A percentile compares a stretch with the other conserved stretches of the same genome.
phyloP scores from a whole-genome alignment of 1,284 basidiomycete genomes.

The Sphagnurus paluster region DNA sequence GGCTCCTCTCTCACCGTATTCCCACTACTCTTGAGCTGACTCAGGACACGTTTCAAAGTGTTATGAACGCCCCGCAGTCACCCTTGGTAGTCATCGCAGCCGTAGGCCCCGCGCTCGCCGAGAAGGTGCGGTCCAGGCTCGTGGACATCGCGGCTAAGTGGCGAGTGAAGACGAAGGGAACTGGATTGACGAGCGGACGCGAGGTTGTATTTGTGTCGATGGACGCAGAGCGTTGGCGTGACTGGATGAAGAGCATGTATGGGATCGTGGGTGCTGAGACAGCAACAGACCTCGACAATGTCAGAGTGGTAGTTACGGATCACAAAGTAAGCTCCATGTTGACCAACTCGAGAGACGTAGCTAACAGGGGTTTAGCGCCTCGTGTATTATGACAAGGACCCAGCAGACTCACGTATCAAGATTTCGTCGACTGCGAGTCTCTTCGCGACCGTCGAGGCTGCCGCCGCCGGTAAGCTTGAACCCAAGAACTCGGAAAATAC shows the following conservation, averaged over 20 bases:
- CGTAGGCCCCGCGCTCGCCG: slow-evolving; percentile 37
- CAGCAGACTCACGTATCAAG: slow-evolving; percentile 49
- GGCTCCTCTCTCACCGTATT: slow-evolving; percentile 68
- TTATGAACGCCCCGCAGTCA: slow-evolving; percentile 76
- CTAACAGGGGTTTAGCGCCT: slow-evolving; percentile 48
- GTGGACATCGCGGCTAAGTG: slow-evolving; percentile 62
- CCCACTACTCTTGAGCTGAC: slow-evolving; percentile 73
- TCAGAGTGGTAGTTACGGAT: slow-evolving; percentile 74
- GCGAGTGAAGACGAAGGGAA: slow-evolving; percentile 48
- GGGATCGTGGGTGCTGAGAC: slow-evolving; percentile 45
- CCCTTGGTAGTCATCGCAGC: slow-evolving; percentile 80
- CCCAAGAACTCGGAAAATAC: slow-evolving; percentile 71
- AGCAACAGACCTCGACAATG: slow-evolving; percentile 39
- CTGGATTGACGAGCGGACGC: slow-evolving; percentile 36
- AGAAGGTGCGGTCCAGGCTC: slow-evolving; percentile 48
- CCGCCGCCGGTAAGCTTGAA: slow-evolving; percentile 53
- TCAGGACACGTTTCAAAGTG: slow-evolving; percentile 71
- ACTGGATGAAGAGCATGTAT: slow-evolving; percentile 90
- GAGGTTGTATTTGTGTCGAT: slow-evolving; percentile 87
- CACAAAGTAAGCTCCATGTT: slow-evolving; percentile 59
- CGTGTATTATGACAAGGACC: slow-evolving; percentile 66
- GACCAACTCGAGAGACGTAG: too few species aligned
- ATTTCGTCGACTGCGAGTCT: slow-evolving; percentile 57
- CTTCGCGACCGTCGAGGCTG: slow-evolving; percentile 71
- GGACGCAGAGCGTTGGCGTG: slow-evolving; percentile 77